A percentile compares a stretch with the other conserved stretches of the same genome.
Conservation (phyloP, 345 rosid species). For the Corchorus olitorius region DNA sequence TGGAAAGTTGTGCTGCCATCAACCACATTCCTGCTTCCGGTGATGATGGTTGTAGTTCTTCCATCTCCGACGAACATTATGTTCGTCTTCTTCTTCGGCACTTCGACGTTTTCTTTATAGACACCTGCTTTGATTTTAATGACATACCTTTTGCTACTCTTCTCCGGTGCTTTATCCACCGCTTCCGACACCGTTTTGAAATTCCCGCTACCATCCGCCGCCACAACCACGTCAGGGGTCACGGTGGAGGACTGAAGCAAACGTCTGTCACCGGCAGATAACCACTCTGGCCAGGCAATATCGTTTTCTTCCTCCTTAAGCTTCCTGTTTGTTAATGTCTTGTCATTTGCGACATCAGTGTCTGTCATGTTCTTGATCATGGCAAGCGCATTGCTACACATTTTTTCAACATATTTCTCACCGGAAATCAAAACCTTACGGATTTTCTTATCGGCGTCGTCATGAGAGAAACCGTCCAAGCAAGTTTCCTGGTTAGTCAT, state of each 20-base stretch:
- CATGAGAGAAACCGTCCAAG: conserved; percentile 86
- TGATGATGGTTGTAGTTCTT: conserved; percentile 60
- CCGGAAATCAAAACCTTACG: conserved; percentile 44
- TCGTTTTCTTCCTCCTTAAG: conserved; percentile 33
- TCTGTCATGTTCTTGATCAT: conserved; percentile 60
- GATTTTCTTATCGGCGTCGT: conserved; percentile 48
- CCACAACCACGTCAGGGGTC: conserved; percentile 67
- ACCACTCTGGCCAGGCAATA: conserved; percentile 72
- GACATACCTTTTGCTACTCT: conserved; percentile 61
- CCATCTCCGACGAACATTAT: conserved; percentile 90
- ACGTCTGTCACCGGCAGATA: conserved; percentile 62
- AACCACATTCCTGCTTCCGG: conserved; percentile 63
- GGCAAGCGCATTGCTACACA: conserved; percentile 57
- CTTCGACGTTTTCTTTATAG: conserved; percentile 78
- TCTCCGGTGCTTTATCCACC: conserved; percentile 70
- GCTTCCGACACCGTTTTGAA: conserved; percentile 60
- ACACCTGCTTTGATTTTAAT: conserved; percentile 77
- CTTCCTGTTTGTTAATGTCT: conserved; percentile 32
- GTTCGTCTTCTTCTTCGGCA: conserved; percentile 61
- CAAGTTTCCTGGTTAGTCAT: conserved; percentile 90
- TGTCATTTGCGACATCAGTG: conserved; percentile 40
- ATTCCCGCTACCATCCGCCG: conserved; percentile 85
- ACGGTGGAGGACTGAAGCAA: conserved; percentile 65
- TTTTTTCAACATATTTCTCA: conserved; percentile 40
- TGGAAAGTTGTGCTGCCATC: conserved; percentile 86